Evolutionary conservation across 257 asterid genomes (phyloP).

Genomic region (Salvia splendens): DNA sequence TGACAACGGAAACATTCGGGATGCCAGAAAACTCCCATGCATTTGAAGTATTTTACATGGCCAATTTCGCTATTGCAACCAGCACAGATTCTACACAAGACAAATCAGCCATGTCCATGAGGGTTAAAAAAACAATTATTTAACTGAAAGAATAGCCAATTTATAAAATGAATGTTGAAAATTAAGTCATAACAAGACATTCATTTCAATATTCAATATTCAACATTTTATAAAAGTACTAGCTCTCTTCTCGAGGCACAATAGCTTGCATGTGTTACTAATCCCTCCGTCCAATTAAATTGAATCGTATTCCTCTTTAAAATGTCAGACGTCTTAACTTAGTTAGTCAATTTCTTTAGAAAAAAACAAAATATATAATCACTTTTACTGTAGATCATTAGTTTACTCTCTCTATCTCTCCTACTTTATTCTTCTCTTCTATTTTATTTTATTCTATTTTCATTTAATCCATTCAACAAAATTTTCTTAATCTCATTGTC

Average conservation of each 20-base stretch:
- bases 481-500: too few species aligned
- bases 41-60: conserved; percentile 82
- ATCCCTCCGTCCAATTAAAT: too few species aligned
- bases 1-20: conserved; percentile 92
- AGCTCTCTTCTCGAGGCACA: neutral
- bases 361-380: too few species aligned
- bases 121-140: neutral
- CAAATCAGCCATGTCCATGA: conserved; percentile 13
- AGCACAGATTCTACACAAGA: conserved; percentile 72
- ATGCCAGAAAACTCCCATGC: conserved; percentile 98
- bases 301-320: too few species aligned
- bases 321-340: too few species aligned
- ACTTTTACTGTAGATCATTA: too few species aligned
- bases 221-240: conserved; percentile 3
- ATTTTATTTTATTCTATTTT: too few species aligned
- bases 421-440: too few species aligned
- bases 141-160: neutral
- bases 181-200: neutral
- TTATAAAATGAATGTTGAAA: conserved; percentile 4
- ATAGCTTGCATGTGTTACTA: neutral
- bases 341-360: too few species aligned
- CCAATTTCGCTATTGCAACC: conserved; percentile 94
- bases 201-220: neutral
- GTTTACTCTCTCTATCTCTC: too few species aligned
- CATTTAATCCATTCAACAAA: too few species aligned